A percentile compares a stretch with the other conserved stretches of the same genome.
These are phyloP conservation scores for Cercophora newfieldiana DNA, from an alignment of 495 filamentous ascomycete species.

Conservation along the genomic window DNA sequence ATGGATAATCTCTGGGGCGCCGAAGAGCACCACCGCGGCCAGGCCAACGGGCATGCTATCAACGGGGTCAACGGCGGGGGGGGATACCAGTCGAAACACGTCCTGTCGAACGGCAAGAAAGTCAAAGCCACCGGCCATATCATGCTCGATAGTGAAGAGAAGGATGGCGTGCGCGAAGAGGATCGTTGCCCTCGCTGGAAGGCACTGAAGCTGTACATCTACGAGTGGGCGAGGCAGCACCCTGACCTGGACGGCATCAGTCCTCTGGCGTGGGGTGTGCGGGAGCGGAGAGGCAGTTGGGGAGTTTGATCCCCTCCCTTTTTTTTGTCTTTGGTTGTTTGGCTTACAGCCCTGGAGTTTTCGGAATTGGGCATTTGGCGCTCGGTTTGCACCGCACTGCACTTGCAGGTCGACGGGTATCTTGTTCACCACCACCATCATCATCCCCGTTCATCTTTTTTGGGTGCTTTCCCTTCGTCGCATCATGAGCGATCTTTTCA, in stretches of 20 bases:
- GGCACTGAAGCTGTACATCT: slow-evolving; percentile 76
- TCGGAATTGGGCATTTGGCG: not conserved
- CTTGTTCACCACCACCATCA: not conserved
- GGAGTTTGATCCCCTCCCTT: slow-evolving; percentile 53
- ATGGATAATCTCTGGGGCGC: slow-evolving; percentile 60
- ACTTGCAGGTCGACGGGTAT: not conserved
- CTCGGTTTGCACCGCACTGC: not conserved
- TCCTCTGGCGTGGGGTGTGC: slow-evolving; percentile 67
- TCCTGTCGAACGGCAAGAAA: slow-evolving; percentile 18
- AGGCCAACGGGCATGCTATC: slow-evolving; percentile 22
- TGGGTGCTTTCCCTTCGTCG: not conserved
- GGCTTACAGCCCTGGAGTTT: slow-evolving; percentile 1
- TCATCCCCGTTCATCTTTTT: not conserved
- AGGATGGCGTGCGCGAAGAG: slow-evolving; percentile 37
- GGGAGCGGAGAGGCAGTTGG: slow-evolving; percentile 79
- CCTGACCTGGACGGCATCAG: slow-evolving; percentile 59
- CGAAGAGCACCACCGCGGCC: slow-evolving; percentile 16
- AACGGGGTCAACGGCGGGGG: slow-evolving; percentile 35
- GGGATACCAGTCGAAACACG: not conserved
- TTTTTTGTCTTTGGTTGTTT: not conserved
- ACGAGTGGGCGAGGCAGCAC: slow-evolving; percentile 81
- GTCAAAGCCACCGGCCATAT: slow-evolving; percentile 33
- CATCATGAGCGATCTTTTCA: not conserved
- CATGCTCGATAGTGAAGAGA: slow-evolving; percentile 41
- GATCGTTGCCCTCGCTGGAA: slow-evolving; percentile 66